Evolutionary conservation across 2,329 filamentous ascomycete genomes (phyloP), one percentile per base, ranked within the genome.

Genomic region (Penicillium frequentans): DNA sequence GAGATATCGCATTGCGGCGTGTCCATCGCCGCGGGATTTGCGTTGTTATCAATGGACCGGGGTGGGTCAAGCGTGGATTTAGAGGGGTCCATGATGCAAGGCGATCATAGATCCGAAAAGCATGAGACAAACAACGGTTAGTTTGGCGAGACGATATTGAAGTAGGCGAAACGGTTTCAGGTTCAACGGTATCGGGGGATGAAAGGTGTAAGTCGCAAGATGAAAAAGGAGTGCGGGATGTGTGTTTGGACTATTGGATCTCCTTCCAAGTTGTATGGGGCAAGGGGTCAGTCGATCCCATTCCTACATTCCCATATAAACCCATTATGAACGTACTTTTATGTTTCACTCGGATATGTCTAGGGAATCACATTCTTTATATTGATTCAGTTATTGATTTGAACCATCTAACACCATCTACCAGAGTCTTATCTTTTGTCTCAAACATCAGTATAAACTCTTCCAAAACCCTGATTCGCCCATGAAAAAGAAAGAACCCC

Each of bases 31-130:
- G 55, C 43, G 48, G 53, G 54, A 52, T 54, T 58, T 42, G 54
- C 56, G 59, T 54, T 58, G 63, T 60, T 52, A 54, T 61, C 60
- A 60, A 64, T 63, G 60, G 59, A 55, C 29, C 55, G 27, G 52
- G 59, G 63, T 46, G 64, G 62, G 58, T 64, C 66, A 64, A 64
- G 54, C 59, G 35, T 9, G 35, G 35, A n/a, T 46, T 65, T 68
- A 60, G 65, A 68, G 64, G 70, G 64, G 50, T 72, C 66, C 70
- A 73, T 73, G 55, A 64, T 67, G 64, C 55, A 58, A 47, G 61
- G 16, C n/a, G n/a, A 60, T 56, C 62, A 60, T 58, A 56, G 55
- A 54, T 56, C 52, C 54, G 61, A 64, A 33, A 49, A 51, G 43
- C 47, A 52, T 52, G 42, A 56, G 33, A 55, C 4, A 45, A 33